phyloP scores from a whole-genome alignment of 1,284 basidiomycete species.

The Pyrrhoderma lamaoense region DNA sequence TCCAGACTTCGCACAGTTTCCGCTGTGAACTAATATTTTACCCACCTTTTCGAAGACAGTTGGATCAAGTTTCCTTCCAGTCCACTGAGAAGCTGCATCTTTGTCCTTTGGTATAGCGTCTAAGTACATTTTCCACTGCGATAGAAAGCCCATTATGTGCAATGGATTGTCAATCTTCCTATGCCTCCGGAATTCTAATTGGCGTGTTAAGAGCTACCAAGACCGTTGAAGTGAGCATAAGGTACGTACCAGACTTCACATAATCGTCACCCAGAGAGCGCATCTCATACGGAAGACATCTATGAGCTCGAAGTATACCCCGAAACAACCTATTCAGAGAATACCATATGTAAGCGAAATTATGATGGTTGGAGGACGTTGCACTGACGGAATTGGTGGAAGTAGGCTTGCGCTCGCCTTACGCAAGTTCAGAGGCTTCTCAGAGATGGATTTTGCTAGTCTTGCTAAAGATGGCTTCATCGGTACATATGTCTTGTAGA shows the following conservation, averaged over 20 bases:
- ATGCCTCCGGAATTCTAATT: conserved; percentile 77
- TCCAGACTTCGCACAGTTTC: background rate
- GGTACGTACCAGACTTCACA: conserved; percentile 75
- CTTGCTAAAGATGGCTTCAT: conserved; percentile 47
- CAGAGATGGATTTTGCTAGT: conserved; percentile 58
- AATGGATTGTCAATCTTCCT: conserved; percentile 74
- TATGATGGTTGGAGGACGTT: conserved; percentile 9
- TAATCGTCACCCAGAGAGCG: conserved; percentile 83
- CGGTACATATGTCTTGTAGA: background rate
- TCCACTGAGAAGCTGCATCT: conserved; percentile 39
- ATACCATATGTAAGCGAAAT: background rate
- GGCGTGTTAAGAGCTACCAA: background rate
- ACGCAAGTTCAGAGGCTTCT: conserved; percentile 54
- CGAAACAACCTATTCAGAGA: conserved; percentile 60
- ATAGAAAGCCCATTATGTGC: conserved; percentile 87
- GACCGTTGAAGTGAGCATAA: background rate
- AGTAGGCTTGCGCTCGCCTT: conserved; percentile 67
- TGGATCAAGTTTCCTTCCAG: conserved; percentile 67
- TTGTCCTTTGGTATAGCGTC: conserved; percentile 54
- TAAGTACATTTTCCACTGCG: conserved; percentile 89
- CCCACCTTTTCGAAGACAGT: conserved; percentile 75
- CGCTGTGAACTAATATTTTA: background rate
- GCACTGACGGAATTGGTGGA: conserved; percentile 71
- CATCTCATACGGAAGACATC: conserved; percentile 72
- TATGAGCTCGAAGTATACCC: conserved; percentile 72